Base-by-base conservation (phyloP, 2,329 filamentous ascomycete genomes). In the Trichoderma hamatum region DNA sequence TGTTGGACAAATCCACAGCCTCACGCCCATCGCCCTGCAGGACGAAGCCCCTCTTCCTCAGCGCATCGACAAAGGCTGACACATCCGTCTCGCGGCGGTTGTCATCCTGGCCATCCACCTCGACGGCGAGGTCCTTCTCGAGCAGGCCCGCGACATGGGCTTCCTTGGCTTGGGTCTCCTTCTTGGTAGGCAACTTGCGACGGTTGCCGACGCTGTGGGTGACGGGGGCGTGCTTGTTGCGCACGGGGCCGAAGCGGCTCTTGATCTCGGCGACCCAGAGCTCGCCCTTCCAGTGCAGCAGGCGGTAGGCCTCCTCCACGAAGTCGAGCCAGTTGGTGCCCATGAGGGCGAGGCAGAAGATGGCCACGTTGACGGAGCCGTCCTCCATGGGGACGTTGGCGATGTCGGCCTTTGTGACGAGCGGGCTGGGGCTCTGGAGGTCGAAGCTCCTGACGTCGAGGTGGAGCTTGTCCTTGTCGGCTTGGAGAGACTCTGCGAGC, bases 241-340 rank as follows among this genome's bases (percentile, higher is more conserved):
- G 71, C 6, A 76, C 74, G 72, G 82, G 84, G 59, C 75, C 80
- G 77, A 99, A 98, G 36, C 96, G 91, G 72, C 89, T 93, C 83
- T 98, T 98, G 81, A 99, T 97, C 82, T 99, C 96, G 59, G 93
- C 92, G 63, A 99, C 88, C 96, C 96, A 99, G 66, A 97, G 89
- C 83, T 99, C 96, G 73, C 96, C 96, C 77, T 96, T 95, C 87
- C 94, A 94, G 76, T 93, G 91, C 71, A 99, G 86, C 63, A 98
- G 86, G 66, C 96, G 90, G 83, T 93, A 97, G 16, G 95, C 95
- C 82, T 99, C 96, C 81, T 98, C 96, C 75, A 99, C 88, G 78
- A 99, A 98, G 74, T 93, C 90, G 65, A 97, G 87, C 95, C 96
- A 99, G 82, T 99, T 99, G 67, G 96, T 99, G 76, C 96, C 96